Base-by-base conservation (phyloP, 768 basidiomycete genomes). In the Psilocybe cubensis region DNA sequence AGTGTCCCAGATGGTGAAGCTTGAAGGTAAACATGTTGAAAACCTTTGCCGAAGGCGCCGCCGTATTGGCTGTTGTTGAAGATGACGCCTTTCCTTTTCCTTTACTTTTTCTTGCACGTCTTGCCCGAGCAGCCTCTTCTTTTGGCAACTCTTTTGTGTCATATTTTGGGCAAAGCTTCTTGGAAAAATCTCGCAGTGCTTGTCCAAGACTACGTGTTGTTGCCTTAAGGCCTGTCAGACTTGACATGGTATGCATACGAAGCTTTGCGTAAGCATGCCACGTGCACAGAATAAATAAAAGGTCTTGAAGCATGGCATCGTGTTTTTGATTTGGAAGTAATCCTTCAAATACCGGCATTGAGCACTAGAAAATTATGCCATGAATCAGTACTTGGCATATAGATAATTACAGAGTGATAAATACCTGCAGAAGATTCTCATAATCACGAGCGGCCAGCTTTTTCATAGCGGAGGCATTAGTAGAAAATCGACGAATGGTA, bases 191-290 rank as follows among this genome's bases (percentile, higher is more conserved):
- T 0, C 60, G 65, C 0, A 77, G 25, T 0, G 3, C 20, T 0
- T 51, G 17, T 0, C 75, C 75, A 1, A 77, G 65, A 1, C 23
- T 23, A 2, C 52, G 23, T 2, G 45, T 43, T 43, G 74, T 55
- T 28, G 62, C 38, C n/a, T 57, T 1, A 27, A 73, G 49, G 23
- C 14, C 20, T 5, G 7, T 21, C 48, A 70, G 27, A 28, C 69
- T 54, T 11, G n/a, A 54, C 6, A 64, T 55, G 0, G 71, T 71
- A 45, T 74, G 74, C 12, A 72, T 49, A 1, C 70, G 65, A 5
- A 77, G 62, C 51, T 77, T 78, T 0, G 67, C 72, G 4, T 68
- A 54, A 0, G 58, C 69, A 63, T 77, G 74, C 77, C 76, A 79
- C 17, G 64, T 66, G 4, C 64, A 66, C 2, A 70, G 57, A 1